phyloP scores from a whole-genome alignment of 139 green algal genomes.

The Tetradesmus lagerheimii region DNA sequence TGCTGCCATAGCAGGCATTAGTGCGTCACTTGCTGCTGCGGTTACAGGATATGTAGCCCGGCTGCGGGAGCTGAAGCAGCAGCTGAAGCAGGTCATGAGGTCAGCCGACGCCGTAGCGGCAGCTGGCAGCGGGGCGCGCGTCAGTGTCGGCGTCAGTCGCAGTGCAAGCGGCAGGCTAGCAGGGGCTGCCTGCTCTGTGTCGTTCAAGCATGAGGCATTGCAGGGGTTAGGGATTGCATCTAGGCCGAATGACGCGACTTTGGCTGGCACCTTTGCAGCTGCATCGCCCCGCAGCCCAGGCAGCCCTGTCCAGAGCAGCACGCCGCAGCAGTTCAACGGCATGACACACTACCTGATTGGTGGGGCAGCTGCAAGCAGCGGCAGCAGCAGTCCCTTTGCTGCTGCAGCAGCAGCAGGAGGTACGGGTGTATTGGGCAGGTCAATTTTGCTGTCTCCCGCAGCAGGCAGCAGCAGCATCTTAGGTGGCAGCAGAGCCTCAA shows the following conservation, averaged over 20 bases:
- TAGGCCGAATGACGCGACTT: background rate
- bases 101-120: background rate
- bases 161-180: background rate
- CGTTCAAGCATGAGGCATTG: background rate
- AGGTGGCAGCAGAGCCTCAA: background rate
- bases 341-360: conserved; percentile 21
- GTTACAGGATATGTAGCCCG: background rate
- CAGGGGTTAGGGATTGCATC: background rate
- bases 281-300: background rate
- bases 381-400: background rate
- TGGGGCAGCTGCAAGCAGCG: background rate
- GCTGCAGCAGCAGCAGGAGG: conserved; percentile 14
- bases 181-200: background rate
- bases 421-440: background rate
- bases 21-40: conserved; percentile 3
- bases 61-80: background rate
- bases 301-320: background rate
- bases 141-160: background rate
- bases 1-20: conserved; percentile 19
- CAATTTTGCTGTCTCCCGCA: background rate
- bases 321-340: background rate
- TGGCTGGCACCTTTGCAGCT: conserved; percentile 26
- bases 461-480: background rate
- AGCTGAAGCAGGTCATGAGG: background rate
- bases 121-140: background rate